Conservation (phyloP, 345 rosid genomes). For the Murraya paniculata region DNA sequence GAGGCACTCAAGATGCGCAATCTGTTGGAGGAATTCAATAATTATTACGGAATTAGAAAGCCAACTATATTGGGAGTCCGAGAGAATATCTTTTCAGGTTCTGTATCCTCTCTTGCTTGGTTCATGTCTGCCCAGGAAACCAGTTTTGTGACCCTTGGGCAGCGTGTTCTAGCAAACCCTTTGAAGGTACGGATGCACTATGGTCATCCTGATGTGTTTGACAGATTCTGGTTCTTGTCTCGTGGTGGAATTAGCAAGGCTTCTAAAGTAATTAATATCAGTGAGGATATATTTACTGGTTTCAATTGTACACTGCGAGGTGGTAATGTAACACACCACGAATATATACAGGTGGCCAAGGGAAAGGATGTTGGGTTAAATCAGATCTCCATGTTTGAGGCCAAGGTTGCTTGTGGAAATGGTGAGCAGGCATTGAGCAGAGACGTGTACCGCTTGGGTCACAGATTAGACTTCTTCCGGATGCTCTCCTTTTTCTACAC, state of each 20-base stretch:
- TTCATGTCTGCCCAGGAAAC: constrained; percentile 93
- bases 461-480: constrained; percentile 81
- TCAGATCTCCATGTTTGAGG: constrained; percentile 84
- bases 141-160: constrained; percentile 87
- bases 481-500: constrained; percentile 80
- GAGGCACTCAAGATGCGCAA: constrained; percentile 95
- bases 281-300: constrained; percentile 96
- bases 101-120: constrained; percentile 92
- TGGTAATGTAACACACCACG: constrained; percentile 93
- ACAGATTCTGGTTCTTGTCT: constrained; percentile 83
- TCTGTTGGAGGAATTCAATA: constrained; percentile 77
- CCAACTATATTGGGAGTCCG: constrained; percentile 92
- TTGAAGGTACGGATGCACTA: constrained; percentile 89
- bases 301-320: constrained; percentile 87
- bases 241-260: constrained; percentile 95
- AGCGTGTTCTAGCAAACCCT: constrained; percentile 90
- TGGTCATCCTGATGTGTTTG: constrained; percentile 94
- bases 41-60: constrained; percentile 64
- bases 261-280: constrained; percentile 75
- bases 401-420: constrained; percentile 89
- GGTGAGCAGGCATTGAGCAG: constrained; percentile 94
- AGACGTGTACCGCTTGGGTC: constrained; percentile 86
- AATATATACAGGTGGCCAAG: constrained; percentile 90
- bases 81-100: constrained; percentile 88
- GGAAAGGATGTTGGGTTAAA: constrained; percentile 93